phyloP scores from a whole-genome alignment of 1,139 yeast genomes.

The Chernovozyma sophiae-reginae region DNA sequence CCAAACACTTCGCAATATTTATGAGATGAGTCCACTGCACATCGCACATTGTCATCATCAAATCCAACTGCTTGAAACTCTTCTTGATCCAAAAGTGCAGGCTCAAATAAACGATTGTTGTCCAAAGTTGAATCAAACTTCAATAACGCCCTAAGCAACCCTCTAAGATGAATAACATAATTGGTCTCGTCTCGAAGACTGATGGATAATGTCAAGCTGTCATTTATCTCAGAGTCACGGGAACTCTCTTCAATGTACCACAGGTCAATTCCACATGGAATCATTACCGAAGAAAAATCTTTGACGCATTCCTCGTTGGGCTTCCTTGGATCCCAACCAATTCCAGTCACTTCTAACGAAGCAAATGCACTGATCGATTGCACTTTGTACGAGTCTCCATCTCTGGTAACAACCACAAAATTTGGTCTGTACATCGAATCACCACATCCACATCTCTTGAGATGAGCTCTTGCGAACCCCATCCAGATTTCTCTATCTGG shows the following conservation, averaged over 20 bases:
- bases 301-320: constrained; percentile 19
- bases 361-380: constrained; percentile 31
- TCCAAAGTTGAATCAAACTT: constrained; percentile 8
- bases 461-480: constrained; percentile 47
- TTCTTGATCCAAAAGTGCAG: constrained; percentile 11
- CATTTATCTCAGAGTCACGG: constrained; percentile 3
- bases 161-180: constrained; percentile 27
- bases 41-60: constrained; percentile 27
- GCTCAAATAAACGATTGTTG: constrained; percentile 6
- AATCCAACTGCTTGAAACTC: constrained; percentile 11
- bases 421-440: constrained; percentile 45
- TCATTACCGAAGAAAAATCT: constrained; percentile 21
- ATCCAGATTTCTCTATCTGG: constrained; percentile 44
- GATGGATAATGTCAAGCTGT: constrained; percentile 23
- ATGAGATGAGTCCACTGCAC: constrained; percentile 27
- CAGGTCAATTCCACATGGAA: constrained; percentile 33
- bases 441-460: constrained; percentile 47
- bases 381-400: constrained; percentile 19
- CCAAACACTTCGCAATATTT: constrained; percentile 29
- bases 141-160: constrained; percentile 17
- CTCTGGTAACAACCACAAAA: constrained; percentile 34
- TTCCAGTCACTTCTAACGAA: constrained; percentile 33
- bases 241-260: constrained; percentile 19
- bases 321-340: constrained; percentile 30
- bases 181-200: constrained; percentile 36